Evolutionary conservation across 225 moss, liverwort and hornwort genomes (phyloP).

Genomic region (Climacium dendroides): DNA sequence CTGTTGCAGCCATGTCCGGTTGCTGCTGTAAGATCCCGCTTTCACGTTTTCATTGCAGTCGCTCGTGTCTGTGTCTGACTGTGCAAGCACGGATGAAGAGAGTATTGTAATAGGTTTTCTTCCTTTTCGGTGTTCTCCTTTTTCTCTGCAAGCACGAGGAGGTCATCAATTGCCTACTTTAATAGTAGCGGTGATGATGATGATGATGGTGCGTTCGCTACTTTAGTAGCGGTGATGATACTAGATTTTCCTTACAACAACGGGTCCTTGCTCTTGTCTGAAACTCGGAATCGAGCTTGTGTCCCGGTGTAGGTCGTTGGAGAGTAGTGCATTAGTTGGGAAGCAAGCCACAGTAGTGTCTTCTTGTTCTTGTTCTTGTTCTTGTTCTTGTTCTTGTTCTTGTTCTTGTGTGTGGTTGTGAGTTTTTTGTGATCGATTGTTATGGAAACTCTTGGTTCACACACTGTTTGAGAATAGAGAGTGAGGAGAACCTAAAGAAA

Average conservation of each 20-base stretch:
- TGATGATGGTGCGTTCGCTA: neutral
- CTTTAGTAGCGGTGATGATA: neutral
- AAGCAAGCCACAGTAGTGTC: too few relatives aligned
- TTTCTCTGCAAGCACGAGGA: neutral
- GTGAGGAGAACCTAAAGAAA: neutral
- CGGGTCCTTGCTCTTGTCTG: neutral
- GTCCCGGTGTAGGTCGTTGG: neutral
- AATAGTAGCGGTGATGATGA: neutral
- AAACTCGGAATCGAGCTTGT: neutral
- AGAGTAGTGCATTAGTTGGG: neutral
- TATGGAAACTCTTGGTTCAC: neutral
- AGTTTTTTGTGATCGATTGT: neutral
- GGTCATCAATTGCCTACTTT: neutral
- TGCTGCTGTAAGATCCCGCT: neutral
- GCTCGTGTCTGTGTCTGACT: slow-evolving; percentile 13
- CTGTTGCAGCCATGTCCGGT: neutral
- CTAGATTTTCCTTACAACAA: neutral
- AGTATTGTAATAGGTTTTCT: neutral
- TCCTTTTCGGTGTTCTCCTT: neutral
- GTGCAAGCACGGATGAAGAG: neutral
- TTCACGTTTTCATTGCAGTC: neutral
- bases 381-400: neutral
- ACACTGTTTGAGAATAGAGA: neutral
- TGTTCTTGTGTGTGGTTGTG: neutral
- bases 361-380: too few relatives aligned